Percentiles rank a stretch among this genome's conserved stretches.
Evolutionary conservation across 148 eudicot genomes (phyloP).

Genomic region (Oxyria digyna): DNA sequence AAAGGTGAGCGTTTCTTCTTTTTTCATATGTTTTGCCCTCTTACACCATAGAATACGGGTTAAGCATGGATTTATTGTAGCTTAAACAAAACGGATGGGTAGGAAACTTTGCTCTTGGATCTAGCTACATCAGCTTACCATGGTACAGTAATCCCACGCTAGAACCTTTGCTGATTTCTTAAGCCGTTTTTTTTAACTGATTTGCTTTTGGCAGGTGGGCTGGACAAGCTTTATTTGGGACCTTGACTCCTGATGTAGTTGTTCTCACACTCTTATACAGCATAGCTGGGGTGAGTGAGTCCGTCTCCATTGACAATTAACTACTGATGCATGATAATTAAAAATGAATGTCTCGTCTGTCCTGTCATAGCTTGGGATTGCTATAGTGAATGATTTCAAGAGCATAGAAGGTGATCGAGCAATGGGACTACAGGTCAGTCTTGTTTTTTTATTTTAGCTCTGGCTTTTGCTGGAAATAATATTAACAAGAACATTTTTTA

Average conservation of each 20-base stretch:
- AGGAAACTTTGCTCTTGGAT: constrained; percentile 94
- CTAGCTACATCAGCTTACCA: constrained; percentile 92
- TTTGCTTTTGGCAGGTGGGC: constrained; percentile 79
- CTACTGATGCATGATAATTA: neutral
- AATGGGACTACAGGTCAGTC: constrained; percentile 79
- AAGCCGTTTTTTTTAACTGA: neutral
- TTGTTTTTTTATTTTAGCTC: neutral
- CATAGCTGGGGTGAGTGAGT: constrained; percentile 95
- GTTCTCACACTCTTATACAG: constrained; percentile 91
- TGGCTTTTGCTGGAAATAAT: neutral
- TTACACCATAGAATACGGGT: neutral
- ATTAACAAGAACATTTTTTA: too few relatives aligned
- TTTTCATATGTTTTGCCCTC: neutral
- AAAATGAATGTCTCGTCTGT: constrained; percentile 7
- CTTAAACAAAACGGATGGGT: constrained; percentile 99
- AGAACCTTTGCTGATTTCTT: neutral
- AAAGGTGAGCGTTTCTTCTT: constrained; percentile 39
- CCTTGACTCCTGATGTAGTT: constrained; percentile 74
- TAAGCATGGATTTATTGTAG: constrained; percentile 25
- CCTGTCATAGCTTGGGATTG: constrained; percentile 67
- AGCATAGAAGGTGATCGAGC: constrained; percentile 95
- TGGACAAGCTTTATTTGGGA: constrained; percentile 97
- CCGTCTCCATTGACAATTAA: neutral
- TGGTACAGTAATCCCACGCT: constrained; percentile 41
- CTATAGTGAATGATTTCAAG: constrained; percentile 92